Percentiles rank a stretch among this genome's conserved stretches.
These are phyloP conservation scores for Artomyces pyxidatus DNA, from an alignment of 768 basidiomycete species.

Conservation along the genomic window DNA sequence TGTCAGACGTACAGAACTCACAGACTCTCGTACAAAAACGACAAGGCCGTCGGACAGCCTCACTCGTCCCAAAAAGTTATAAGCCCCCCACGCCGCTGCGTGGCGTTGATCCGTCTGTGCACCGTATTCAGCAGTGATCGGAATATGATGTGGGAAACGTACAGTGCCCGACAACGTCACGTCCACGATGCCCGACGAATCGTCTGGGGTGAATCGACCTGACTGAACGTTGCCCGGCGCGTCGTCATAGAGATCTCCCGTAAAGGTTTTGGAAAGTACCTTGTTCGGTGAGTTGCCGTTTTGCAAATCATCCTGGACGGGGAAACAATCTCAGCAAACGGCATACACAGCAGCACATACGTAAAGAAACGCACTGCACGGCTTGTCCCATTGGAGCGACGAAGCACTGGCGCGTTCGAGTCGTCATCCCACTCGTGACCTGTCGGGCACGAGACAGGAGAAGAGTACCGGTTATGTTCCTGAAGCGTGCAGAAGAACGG, in stretches of 20 bases:
- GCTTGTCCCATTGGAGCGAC: too few species aligned
- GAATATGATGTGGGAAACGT: too few species aligned
- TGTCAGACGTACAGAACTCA: conserved; percentile 1
- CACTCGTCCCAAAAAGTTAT: conserved; percentile 9
- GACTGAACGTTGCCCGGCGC: not conserved
- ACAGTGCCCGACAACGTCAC: conserved; percentile 14
- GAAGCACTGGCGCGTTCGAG: too few species aligned
- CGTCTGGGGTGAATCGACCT: not conserved
- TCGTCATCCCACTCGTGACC: not conserved
- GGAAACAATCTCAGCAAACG: not conserved
- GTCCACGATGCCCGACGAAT: conserved; percentile 6
- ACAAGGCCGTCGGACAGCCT: conserved; percentile 14
- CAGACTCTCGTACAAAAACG: conserved; percentile 6
- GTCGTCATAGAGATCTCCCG: not conserved
- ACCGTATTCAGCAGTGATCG: too few species aligned
- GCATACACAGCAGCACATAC: not conserved
- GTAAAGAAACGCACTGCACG: too few species aligned
- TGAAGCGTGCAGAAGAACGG: conserved; percentile 10
- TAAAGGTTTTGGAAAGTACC: conserved; percentile 10
- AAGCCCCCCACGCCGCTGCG: conserved; percentile 8
- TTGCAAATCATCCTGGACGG: conserved; percentile 5
- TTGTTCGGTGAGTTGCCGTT: not conserved
- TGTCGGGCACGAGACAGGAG: not conserved
- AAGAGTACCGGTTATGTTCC: conserved; percentile 8
- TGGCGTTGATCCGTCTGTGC: conserved; percentile 5